Evolutionary conservation across 805 yeast species (phyloP), one percentile per base, ranked within the genome.

Genomic region (Sugiyamaella floridensis): DNA sequence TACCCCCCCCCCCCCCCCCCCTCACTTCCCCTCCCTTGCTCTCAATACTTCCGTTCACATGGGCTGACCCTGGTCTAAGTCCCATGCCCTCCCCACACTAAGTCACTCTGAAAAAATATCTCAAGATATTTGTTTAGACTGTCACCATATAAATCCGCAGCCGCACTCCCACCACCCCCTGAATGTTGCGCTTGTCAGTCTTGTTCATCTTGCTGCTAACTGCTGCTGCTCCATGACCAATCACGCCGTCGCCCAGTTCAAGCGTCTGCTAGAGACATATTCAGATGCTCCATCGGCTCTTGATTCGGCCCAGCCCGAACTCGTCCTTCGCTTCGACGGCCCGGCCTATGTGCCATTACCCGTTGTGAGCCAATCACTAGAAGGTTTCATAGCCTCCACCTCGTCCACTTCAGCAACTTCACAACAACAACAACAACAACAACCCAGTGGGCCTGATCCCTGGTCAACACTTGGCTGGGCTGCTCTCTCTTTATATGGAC

Each of bases 401-500:
- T 4, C 44, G 20, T 7, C 15, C 44, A 11, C 19, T 4, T 22
- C 26, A n/a, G n/a, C n/a, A n/a, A n/a, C n/a, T n/a, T n/a, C n/a
- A n/a, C n/a, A n/a, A n/a, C n/a, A n/a, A n/a, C n/a, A n/a, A n/a
- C n/a, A n/a, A n/a, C n/a, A n/a, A 6, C 26, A 22, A 22, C 26
- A 3, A 22, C 26, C 26, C 26, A 22, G 26, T 22, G 26, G 26
- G 26, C 40, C n/a, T 14, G 40, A 48, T 16, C 70, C 70, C 43
- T 60, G 65, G 56, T 54, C 67, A 7, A 57, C 70, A 0, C 46
- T 63, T 4, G 59, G 64, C n/a, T 67, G 73, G 50, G 64, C 70
- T 1, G 50, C 71, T 2, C 48, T 71, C 3, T 60, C 64, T 0
- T 47, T 71, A 5, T 72, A 73, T 53, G 74, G 73, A 16, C 61